These are phyloP conservation scores for Xylariaceae sp. DNA, from an alignment of 2,329 filamentous ascomycete species.

Conservation along the genomic window DNA sequence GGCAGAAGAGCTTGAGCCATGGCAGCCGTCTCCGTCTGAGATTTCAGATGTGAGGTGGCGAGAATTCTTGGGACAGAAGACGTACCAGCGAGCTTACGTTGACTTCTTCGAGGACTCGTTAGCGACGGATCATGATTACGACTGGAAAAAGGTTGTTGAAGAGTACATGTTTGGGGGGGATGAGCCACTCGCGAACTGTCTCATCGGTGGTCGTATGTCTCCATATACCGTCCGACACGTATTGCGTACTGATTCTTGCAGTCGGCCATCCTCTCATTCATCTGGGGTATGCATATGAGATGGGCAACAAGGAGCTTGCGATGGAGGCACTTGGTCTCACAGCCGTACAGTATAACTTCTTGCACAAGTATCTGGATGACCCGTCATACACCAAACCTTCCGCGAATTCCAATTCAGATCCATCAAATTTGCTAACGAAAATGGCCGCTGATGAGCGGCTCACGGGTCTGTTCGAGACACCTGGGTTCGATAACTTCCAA, in stretches of 20 bases:
- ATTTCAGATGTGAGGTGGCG: conserved; percentile 81
- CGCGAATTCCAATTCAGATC: conserved; percentile 55
- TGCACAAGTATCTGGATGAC: conserved; percentile 69
- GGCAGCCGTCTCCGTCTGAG: conserved; percentile 81
- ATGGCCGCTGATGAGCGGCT: conserved; percentile 68
- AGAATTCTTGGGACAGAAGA: conserved; percentile 72
- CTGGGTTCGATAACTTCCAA: conserved; percentile 60
- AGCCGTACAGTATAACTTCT: conserved; percentile 52
- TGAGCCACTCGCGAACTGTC: conserved; percentile 73
- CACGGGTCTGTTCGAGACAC: conserved; percentile 57
- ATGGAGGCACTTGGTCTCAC: conserved; percentile 81
- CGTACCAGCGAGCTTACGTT: conserved; percentile 83
- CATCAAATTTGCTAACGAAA: conserved; percentile 66
- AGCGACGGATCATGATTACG: conserved; percentile 67
- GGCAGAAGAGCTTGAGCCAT: conserved; percentile 67
- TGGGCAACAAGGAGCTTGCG: conserved; percentile 77
- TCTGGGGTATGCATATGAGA: conserved; percentile 87
- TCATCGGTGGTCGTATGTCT: conserved; percentile 71
- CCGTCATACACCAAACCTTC: conserved; percentile 64
- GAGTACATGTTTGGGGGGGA: conserved; percentile 73
- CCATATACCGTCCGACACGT: conserved; percentile 3
- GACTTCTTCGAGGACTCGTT: conserved; percentile 96
- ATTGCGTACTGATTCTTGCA: conserved; percentile 36
- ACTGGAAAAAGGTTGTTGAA: conserved; percentile 75
- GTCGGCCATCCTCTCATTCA: conserved; percentile 93